Evolutionary conservation across 2,329 filamentous ascomycete species (phyloP), one percentile per base, ranked within the genome.

Genomic region (Fusarium incarnatum): DNA sequence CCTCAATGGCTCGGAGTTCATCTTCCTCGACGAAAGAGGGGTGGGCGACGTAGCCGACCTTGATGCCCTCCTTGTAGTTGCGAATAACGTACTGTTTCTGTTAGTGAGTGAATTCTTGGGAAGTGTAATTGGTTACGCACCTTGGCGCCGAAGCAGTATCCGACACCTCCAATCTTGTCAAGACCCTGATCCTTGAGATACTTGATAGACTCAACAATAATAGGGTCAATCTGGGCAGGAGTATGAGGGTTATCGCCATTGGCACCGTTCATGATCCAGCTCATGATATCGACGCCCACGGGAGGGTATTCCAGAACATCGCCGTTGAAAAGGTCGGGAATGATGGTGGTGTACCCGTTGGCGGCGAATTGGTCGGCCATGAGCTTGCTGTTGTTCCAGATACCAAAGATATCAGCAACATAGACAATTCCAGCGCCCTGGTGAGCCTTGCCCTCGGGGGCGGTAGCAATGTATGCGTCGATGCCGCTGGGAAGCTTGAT

Each of bases 111-210:
- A 18, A 1, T 7, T 9, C 4, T 13, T 9, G 20, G 1, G n/a
- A 18, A 15, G 3, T 37, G 23, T 9, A 13, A 18, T 8, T 25
- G 8, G 25, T 8, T 9, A 25, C 25, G 25, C 25, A 28, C 59
- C 89, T 86, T 87, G 18, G 86, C 89, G 3, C 90, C 89, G 73
- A 89, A 91, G 77, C 89, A 91, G 78, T 91, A 91, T 5, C 89
- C 89, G 0, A 87, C 85, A 4, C 83, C 85, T 5, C 83, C 88
- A 58, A 92, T 80, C 58, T 81, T 84, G 53, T 82, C 82, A 22
- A 85, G 79, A n/a, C 86, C 86, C 37, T 84, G 77, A n/a, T 80
- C 79, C 56, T 78, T 85, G 56, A 94, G 77, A 58, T 87, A 84
- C 77, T 88, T 86, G 75, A 92, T 78, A 34, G 73, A 76, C 34